Base-by-base conservation (phyloP, 2,329 filamentous ascomycete species). In the Monosporascus sp. region DNA sequence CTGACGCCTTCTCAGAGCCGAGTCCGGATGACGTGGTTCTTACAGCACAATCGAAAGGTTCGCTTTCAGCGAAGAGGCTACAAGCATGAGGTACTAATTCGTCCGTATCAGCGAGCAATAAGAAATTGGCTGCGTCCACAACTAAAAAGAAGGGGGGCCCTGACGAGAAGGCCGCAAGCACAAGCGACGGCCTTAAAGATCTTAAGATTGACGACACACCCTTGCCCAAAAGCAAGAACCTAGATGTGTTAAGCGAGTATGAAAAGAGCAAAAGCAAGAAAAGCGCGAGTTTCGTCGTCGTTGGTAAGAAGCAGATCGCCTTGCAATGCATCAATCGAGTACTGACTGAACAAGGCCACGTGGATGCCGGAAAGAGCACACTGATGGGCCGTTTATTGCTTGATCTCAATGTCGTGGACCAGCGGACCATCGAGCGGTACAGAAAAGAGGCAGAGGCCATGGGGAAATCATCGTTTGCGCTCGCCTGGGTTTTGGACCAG, bases 401-500 rank as follows among this genome's bases (percentile, higher is more conserved):
- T 42, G 94, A 99, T 62, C 80, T 96, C 41, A 88, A 92, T 54
- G 88, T 92, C 25, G 85, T 99, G 6, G 89, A 96, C 60, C 84
- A 96, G 66, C 80, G 92, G 54, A 93, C 92, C 0, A 80, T 99
- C 55, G 90, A 96, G 52, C 93, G 88, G 67, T 92, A 95, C 62
- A 83, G 86, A 20, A 88, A 88, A 68, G 92, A 97, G 72, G 93
- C 94, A 1, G 88, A 96, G 62, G 90, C 85, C 54, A 88, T 96
- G 39, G 94, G 94, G 5, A 99, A 99, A 69, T 86, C 89, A 2
- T 97, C 94, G 0, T 99, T 99, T 71, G 93, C 93, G 14, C 80
- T 99, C 22, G 94, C 95, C 1, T 99, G 94, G 94, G 90, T 99
- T 2, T 82, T 99, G 71, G 94, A 99, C 67, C 89, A 96, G 68